Evolutionary conservation across 2,329 filamentous ascomycete species (phyloP), one percentile per base, ranked within the genome.

Genomic region (Colletotrichum graminicola): DNA sequence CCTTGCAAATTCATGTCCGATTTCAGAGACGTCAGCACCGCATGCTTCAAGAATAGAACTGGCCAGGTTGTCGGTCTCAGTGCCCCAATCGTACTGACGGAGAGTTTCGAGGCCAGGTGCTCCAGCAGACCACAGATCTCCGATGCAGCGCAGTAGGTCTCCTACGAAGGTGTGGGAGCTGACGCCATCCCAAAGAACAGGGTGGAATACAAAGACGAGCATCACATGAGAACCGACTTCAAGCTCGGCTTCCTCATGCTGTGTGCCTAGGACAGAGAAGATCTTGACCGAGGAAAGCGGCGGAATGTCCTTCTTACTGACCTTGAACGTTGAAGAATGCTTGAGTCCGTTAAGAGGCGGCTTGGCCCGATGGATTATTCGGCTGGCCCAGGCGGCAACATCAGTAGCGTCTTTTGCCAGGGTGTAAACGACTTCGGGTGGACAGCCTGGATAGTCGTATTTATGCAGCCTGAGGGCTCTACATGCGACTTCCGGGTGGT

Each of bases 111-210:
- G 11, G 1, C 6, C 5, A 7, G 26, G 23, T 1, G 14, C 23
- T 29, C 1, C 2, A 7, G 1, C 56, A 1, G 23, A 3, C 16
- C 39, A 43, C 26, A 43, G 39, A 7, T 45, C 10, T 2, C 39
- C 56, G 23, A 11, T 10, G 16, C 18, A 43, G 36, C 56, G 56
- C 56, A 59, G 56, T 23, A 59, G 21, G 39, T 59, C 56, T 23
- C 56, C 56, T 0, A 59, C 56, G 21, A 59, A 59, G 8, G 18
- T 26, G 8, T 26, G 56, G 16, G 56, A 21, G 39, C 56, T 59
- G 14, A 59, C 26, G 39, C 39, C 18, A 26, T 59, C 56, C 56
- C 39, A 59, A 14, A 43, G 39, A 16, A 59, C 11, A 18, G 39
- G 56, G 41, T 34, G 51, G 29, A 54, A 54, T 21, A 10, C 29